phyloP scores from a whole-genome alignment of 2,329 filamentous ascomycete species.

The Colletotrichum sp. region DNA sequence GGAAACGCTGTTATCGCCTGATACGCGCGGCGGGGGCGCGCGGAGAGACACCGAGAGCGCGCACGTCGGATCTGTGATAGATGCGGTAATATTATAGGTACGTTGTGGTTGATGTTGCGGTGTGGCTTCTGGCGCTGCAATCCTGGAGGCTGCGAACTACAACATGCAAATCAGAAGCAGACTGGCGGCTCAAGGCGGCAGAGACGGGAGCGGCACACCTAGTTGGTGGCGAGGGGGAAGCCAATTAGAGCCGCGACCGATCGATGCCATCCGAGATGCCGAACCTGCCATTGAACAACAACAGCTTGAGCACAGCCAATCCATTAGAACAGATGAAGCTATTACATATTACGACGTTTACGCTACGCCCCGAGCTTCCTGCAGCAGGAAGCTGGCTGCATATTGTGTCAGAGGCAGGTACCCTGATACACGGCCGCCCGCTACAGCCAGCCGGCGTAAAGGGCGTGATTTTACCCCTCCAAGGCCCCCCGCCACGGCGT shows the following conservation, averaged over 20 bases:
- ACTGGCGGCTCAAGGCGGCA: neutral
- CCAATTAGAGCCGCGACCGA: neutral
- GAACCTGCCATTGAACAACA: neutral
- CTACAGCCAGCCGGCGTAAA: slow-evolving; percentile 3
- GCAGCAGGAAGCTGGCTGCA: neutral
- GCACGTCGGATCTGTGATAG: neutral
- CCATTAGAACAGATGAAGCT: neutral
- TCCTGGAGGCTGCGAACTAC: neutral
- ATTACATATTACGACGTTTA: neutral
- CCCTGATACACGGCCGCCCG: neutral
- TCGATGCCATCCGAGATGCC: neutral
- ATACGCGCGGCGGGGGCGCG: neutral
- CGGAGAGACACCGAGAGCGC: neutral
- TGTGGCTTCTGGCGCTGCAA: neutral
- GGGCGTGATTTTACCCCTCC: slow-evolving; percentile 14
- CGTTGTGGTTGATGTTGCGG: neutral
- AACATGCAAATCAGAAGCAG: neutral
- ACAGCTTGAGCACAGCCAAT: neutral
- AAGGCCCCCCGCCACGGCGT: neutral
- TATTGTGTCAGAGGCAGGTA: neutral
- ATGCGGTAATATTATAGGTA: neutral
- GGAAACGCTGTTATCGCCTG: neutral
- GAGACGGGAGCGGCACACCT: neutral
- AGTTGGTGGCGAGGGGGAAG: neutral
- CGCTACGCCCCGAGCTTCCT: neutral